A percentile compares a stretch with the other conserved stretches of the same genome.
These are phyloP conservation scores for Entomortierella chlamydospora DNA, from an alignment of 192 early-diverging fungal genomes.

Conservation along the genomic window DNA sequence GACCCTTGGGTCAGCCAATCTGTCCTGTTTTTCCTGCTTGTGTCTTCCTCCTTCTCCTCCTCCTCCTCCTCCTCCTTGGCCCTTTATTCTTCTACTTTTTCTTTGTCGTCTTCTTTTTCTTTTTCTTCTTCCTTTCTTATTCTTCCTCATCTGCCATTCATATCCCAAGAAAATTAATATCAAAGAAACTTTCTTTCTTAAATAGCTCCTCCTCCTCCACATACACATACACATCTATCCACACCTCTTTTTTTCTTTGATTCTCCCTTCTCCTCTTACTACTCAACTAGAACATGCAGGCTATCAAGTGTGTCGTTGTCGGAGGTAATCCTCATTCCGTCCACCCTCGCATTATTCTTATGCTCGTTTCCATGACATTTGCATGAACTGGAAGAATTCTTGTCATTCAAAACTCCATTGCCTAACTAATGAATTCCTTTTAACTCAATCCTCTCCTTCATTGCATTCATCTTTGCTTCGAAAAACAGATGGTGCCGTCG, in stretches of 20 bases:
- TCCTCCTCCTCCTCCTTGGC: too few relatives aligned
- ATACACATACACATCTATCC: too few relatives aligned
- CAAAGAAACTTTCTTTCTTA: too few relatives aligned
- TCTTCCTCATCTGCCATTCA: neutral
- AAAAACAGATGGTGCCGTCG: slow-evolving; percentile 31
- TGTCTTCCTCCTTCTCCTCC: too few relatives aligned
- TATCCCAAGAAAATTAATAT: too few relatives aligned
- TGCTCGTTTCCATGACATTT: too few relatives aligned
- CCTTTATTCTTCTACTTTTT: neutral
- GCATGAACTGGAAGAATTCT: neutral
- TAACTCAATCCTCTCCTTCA: neutral
- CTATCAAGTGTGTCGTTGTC: slow-evolving; percentile 93
- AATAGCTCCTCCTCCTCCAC: neutral
- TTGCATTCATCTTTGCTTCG: neutral
- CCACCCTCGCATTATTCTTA: too few relatives aligned
- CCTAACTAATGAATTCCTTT: neutral
- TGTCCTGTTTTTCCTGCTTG: too few relatives aligned
- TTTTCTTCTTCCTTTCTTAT: neutral
- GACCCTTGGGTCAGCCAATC: too few relatives aligned
- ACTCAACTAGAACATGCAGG: slow-evolving; percentile 71
- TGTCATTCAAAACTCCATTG: neutral
- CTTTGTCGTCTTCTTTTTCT: neutral
- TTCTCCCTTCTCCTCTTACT: neutral
- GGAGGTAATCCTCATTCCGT: slow-evolving; percentile 58
- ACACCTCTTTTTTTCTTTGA: neutral